These are phyloP conservation scores for Cystofilobasidium capitatum DNA, from an alignment of 768 basidiomycete species.

Conservation along the genomic window DNA sequence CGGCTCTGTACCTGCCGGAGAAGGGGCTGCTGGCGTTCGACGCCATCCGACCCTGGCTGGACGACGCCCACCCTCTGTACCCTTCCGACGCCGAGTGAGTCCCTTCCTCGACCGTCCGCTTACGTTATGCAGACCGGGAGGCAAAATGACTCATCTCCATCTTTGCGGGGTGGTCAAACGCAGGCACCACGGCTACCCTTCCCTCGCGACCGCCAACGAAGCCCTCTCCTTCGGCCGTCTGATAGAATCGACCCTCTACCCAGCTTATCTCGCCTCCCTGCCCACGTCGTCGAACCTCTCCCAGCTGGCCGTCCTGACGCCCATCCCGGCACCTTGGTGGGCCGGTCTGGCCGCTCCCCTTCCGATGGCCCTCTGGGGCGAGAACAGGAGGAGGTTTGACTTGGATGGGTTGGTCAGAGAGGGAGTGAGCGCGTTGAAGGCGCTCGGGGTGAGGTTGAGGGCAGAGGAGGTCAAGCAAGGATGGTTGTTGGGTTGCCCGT, in stretches of 20 bases:
- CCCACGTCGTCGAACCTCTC: conserved; percentile 5
- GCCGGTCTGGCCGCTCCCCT: conserved; percentile 20
- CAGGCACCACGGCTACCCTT: conserved; percentile 22
- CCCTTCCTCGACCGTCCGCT: neutral
- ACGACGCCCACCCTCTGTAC: conserved; percentile 6
- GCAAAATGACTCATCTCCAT: neutral
- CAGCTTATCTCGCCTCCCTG: conserved; percentile 17
- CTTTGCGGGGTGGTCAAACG: neutral
- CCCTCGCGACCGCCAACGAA: neutral
- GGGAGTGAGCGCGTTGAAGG: conserved; percentile 19
- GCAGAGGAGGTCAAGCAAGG: conserved; percentile 10
- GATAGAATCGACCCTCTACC: conserved; percentile 8
- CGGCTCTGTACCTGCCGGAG: neutral
- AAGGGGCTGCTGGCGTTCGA: neutral
- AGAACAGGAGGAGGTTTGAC: conserved; percentile 13
- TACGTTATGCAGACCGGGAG: too few species aligned
- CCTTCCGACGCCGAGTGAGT: conserved; percentile 10
- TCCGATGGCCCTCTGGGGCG: neutral
- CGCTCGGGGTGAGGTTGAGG: conserved; percentile 9
- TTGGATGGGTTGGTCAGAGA: conserved; percentile 2
- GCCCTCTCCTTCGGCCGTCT: conserved; percentile 24
- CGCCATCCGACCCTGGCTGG: neutral
- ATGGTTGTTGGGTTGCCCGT: conserved; percentile 25
- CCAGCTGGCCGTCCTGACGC: conserved; percentile 9
- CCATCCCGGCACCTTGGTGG: conserved; percentile 15